Percentiles rank a stretch among this genome's conserved stretches.
These are phyloP conservation scores for Gigaspora rosea DNA, from an alignment of 192 early-diverging fungal genomes.

Conservation along the genomic window DNA sequence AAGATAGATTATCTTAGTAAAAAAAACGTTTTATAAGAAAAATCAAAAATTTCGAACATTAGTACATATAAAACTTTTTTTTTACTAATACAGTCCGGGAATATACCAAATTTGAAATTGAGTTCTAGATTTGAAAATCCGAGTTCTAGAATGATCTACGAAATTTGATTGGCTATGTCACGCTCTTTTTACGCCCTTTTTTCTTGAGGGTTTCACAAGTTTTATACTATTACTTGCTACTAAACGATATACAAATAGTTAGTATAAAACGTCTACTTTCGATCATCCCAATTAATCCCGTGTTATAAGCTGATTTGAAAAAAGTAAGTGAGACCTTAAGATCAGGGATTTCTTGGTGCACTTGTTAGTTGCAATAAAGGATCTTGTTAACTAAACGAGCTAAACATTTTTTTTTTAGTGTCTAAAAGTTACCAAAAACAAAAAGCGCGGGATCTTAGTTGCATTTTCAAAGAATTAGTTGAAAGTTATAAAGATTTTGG, in stretches of 20 bases:
- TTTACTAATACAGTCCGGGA: slow-evolving; percentile 2
- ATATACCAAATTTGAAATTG: slow-evolving; percentile 4
- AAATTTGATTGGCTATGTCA: slow-evolving; percentile 16
- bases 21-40: too few relatives aligned
- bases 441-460: not conserved
- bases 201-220: not conserved
- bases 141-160: not conserved
- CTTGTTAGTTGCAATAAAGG: not conserved
- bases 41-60: too few relatives aligned
- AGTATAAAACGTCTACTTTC: not conserved
- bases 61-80: too few relatives aligned
- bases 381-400: not conserved
- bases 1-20: too few relatives aligned
- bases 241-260: not conserved
- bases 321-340: too few relatives aligned
- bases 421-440: not conserved
- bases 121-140: too few relatives aligned
- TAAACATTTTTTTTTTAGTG: not conserved
- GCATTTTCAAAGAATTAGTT: not conserved
- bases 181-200: too few relatives aligned
- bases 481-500: not conserved
- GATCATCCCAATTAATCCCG: not conserved
- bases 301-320: not conserved
- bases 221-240: not conserved
- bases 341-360: too few relatives aligned